A percentile compares a stretch with the other conserved stretches of the same genome.
Conservation (phyloP, 2,329 filamentous ascomycete species). For the Sporothrix globosa region DNA sequence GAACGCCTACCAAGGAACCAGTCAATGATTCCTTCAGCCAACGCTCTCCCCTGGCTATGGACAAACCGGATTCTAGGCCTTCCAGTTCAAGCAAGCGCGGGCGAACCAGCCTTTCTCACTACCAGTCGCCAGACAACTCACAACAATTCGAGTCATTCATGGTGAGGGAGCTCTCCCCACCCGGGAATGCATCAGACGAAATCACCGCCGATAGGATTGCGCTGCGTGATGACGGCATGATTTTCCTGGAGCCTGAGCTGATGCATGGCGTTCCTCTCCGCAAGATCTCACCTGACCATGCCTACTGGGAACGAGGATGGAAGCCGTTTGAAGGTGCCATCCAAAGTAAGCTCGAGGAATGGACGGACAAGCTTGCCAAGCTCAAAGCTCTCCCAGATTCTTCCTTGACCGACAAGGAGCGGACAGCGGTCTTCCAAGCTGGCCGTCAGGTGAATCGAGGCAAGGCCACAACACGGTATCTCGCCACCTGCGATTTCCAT, state of each 20-base stretch:
- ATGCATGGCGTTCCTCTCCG: constrained; percentile 57
- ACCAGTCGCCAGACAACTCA: constrained; percentile 13
- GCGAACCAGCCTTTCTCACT: background rate
- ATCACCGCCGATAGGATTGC: constrained; percentile 53
- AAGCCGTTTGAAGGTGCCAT: constrained; percentile 50
- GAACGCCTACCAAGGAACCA: background rate
- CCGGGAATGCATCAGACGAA: constrained; percentile 39
- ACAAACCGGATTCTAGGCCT: background rate
- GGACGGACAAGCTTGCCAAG: constrained; percentile 55
- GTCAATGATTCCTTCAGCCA: background rate
- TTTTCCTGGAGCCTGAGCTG: constrained; percentile 56
- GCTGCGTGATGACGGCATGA: constrained; percentile 53
- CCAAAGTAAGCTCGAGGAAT: constrained; percentile 50
- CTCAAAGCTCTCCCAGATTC: constrained; percentile 44
- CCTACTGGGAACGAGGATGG: constrained; percentile 62
- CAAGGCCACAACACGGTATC: constrained; percentile 55
- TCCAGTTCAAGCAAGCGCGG: constrained; percentile 1
- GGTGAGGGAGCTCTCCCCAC: background rate
- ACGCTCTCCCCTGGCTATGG: constrained; percentile 7
- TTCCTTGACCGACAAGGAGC: constrained; percentile 42
- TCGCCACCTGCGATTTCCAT: constrained; percentile 55
- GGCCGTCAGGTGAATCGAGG: constrained; percentile 62
- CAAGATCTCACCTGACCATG: constrained; percentile 54
- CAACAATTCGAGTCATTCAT: constrained; percentile 8
- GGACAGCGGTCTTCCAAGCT: constrained; percentile 56